These are phyloP conservation scores for Stagonosporopsis chrysanthemi DNA, from an alignment of 2,329 filamentous ascomycete genomes.

Conservation along the genomic window DNA sequence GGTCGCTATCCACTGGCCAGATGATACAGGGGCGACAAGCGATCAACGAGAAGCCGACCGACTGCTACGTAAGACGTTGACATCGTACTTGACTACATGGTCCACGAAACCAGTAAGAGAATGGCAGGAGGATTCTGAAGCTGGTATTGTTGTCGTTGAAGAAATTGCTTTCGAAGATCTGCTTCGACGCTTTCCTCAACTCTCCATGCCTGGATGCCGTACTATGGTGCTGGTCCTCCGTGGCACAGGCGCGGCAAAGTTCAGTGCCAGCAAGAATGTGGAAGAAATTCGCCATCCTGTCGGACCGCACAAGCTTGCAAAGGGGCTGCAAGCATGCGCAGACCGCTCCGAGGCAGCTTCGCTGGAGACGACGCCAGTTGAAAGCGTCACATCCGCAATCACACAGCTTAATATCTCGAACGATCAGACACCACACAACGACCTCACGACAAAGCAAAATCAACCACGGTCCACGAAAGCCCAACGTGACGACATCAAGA, in stretches of 20 bases:
- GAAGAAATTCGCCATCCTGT: slow-evolving; percentile 50
- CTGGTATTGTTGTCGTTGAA: slow-evolving; percentile 11
- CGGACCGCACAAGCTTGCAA: slow-evolving; percentile 51
- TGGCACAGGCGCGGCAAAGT: background rate
- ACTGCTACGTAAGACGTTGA: slow-evolving; percentile 13
- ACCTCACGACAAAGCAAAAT: background rate
- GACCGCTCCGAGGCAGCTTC: slow-evolving; percentile 1
- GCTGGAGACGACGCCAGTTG: background rate
- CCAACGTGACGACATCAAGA: background rate
- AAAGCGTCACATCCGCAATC: background rate
- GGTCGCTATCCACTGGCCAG: slow-evolving; percentile 1
- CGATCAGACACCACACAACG: background rate
- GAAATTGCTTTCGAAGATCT: slow-evolving; percentile 4
- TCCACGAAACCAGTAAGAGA: slow-evolving; percentile 15
- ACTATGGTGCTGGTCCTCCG: slow-evolving; percentile 12
- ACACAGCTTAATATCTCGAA: background rate
- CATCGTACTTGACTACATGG: slow-evolving; percentile 28
- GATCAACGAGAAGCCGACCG: slow-evolving; percentile 4
- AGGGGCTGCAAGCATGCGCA: slow-evolving; percentile 44
- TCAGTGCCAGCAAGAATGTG: slow-evolving; percentile 25
- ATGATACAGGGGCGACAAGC: background rate
- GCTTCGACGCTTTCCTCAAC: background rate
- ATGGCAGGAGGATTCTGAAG: slow-evolving; percentile 1
- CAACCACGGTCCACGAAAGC: background rate
- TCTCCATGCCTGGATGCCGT: background rate